Evolutionary conservation across 192 early-diverging fungal species (phyloP).

Genomic region (Linnemannia zychae): DNA sequence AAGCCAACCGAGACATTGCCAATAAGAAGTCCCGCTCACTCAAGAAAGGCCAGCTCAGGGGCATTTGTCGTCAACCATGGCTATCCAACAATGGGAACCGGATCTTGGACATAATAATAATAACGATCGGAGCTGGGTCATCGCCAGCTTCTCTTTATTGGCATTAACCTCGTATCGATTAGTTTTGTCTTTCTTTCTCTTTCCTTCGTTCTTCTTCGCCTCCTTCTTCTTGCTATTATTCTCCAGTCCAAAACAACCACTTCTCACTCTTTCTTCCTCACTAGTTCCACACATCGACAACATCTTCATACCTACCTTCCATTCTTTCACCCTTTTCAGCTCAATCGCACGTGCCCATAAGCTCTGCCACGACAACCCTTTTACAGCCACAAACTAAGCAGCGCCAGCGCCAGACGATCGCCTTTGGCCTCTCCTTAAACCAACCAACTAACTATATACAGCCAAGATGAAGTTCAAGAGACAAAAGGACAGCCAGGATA

Average conservation of each 20-base stretch:
- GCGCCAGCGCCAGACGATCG: not conserved
- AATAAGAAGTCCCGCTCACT: not conserved
- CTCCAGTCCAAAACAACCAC: not conserved
- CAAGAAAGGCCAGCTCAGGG: not conserved
- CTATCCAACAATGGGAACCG: no score
- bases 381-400: not conserved
- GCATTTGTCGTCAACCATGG: not conserved
- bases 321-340: not conserved
- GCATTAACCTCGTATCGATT: not conserved
- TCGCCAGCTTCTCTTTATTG: not conserved
- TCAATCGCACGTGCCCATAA: not conserved
- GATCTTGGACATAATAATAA: not conserved
- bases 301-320: not conserved
- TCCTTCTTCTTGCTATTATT: not conserved
- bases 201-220: not conserved
- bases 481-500: constrained; percentile 25
- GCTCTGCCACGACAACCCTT: not conserved
- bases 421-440: not conserved
- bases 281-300: no score
- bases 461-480: constrained; percentile 35
- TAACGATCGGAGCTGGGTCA: not conserved
- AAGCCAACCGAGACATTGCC: not conserved
- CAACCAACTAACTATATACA: not conserved
- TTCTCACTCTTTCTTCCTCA: not conserved
- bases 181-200: not conserved